Evolutionary conservation across 2,329 filamentous ascomycete genomes (phyloP).

Genomic region (Colletotrichum cereale): DNA sequence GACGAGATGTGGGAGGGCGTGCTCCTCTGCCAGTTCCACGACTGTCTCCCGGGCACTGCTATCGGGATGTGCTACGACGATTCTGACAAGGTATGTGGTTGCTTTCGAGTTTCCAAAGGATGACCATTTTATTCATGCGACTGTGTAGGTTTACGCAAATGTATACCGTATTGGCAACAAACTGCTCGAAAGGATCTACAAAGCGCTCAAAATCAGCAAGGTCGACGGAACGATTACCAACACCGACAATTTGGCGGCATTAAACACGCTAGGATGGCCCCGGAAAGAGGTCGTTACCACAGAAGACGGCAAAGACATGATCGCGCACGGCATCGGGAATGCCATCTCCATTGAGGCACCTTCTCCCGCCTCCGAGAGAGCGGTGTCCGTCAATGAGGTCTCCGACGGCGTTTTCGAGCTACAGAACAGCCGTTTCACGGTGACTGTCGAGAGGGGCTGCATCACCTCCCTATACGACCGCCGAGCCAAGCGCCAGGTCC

Average conservation of each 20-base stretch:
- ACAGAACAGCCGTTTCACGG: conserved; percentile 65
- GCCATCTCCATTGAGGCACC: conserved; percentile 44
- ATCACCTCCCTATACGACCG: conserved; percentile 74
- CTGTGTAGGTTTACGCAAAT: conserved; percentile 4
- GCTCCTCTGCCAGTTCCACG: conserved; percentile 77
- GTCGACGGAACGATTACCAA: conserved; percentile 61
- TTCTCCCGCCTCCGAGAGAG: not conserved
- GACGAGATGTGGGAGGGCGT: conserved; percentile 77
- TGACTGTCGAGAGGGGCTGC: conserved; percentile 68
- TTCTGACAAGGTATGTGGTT: conserved; percentile 63
- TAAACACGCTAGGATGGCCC: conserved; percentile 74
- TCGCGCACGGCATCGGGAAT: conserved; percentile 46
- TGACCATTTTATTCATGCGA: not conserved
- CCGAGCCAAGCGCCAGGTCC: conserved; percentile 66
- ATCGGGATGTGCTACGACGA: conserved; percentile 80
- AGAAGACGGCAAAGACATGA: conserved; percentile 44
- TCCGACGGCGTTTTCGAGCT: conserved; percentile 66
- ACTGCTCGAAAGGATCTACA: conserved; percentile 8
- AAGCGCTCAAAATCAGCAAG: not conserved
- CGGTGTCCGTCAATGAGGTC: conserved; percentile 58
- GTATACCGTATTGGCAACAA: not conserved
- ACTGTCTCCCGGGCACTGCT: conserved; percentile 74
- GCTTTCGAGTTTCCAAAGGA: too few species aligned
- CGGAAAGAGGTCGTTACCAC: conserved; percentile 64
- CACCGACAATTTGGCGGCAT: conserved; percentile 67